Evolutionary conservation across 495 filamentous ascomycete genomes (phyloP).

Genomic region (Schizothecium vesticola): DNA sequence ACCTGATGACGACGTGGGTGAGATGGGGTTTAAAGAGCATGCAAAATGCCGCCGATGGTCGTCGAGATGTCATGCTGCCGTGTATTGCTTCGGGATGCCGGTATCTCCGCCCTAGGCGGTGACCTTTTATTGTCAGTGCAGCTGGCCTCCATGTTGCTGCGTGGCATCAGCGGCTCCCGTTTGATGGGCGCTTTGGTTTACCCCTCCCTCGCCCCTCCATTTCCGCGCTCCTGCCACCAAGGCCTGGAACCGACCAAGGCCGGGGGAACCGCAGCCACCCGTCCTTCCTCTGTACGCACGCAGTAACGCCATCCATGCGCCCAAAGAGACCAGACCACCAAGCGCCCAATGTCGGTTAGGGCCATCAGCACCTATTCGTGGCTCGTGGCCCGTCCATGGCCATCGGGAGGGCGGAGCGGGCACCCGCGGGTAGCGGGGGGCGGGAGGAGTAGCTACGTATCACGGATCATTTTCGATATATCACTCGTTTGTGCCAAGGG

Average conservation of each 20-base stretch:
- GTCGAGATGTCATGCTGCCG: neutral
- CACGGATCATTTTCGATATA: neutral
- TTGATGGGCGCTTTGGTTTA: conserved; percentile 6
- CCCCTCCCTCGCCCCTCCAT: conserved; percentile 19
- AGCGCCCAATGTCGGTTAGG: neutral
- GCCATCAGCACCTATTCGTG: neutral
- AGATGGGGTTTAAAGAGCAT: neutral
- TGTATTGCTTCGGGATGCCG: neutral
- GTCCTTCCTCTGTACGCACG: neutral
- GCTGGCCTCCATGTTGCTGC: neutral
- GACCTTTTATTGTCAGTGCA: neutral
- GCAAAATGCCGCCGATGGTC: neutral
- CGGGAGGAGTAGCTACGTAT: neutral
- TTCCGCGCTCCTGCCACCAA: neutral
- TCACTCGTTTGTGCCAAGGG: neutral
- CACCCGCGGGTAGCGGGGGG: neutral
- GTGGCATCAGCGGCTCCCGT: neutral
- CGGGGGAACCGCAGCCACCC: conserved; percentile 9
- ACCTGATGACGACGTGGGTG: conserved; percentile 12
- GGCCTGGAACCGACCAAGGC: neutral
- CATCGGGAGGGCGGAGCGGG: neutral
- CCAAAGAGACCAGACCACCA: neutral
- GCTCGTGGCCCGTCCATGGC: neutral
- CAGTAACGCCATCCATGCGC: neutral
- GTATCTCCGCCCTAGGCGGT: neutral